A percentile compares a stretch with the other conserved stretches of the same genome.
These are phyloP conservation scores for Fusarium nelsonii DNA, from an alignment of 2,329 filamentous ascomycete genomes.

Conservation along the genomic window DNA sequence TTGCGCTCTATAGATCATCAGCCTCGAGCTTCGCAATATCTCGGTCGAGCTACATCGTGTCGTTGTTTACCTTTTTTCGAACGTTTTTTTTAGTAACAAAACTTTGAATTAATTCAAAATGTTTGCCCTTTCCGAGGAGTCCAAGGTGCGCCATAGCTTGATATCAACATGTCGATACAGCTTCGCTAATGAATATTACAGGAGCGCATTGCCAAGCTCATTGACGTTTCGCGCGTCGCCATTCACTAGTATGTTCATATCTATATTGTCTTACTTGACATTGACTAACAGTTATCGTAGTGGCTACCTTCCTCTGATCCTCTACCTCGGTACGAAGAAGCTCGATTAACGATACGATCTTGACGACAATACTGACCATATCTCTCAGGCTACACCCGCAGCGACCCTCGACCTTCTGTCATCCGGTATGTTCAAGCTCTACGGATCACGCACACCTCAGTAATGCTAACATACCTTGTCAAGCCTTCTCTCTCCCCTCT, in stretches of 20 bases:
- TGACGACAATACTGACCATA: constrained; percentile 45
- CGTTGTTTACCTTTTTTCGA: background rate
- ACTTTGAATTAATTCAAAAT: constrained; percentile 55
- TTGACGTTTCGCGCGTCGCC: constrained; percentile 91
- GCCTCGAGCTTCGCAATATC: constrained; percentile 30
- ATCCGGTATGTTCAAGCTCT: constrained; percentile 62
- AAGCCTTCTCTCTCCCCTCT: constrained; percentile 74
- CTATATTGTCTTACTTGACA: background rate
- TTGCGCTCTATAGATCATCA: constrained; percentile 29
- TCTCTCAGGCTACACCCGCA: constrained; percentile 85
- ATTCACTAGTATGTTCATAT: constrained; percentile 85
- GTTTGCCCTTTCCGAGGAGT: constrained; percentile 89
- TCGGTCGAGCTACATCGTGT: constrained; percentile 13
- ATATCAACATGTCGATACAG: constrained; percentile 10
- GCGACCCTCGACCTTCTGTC: constrained; percentile 85
- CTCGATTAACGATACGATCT: constrained; percentile 40
- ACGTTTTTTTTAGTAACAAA: background rate
- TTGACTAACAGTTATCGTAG: constrained; percentile 63
- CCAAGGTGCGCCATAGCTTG: constrained; percentile 74
- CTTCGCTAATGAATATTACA: constrained; percentile 54
- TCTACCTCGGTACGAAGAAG: constrained; percentile 83
- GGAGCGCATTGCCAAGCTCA: constrained; percentile 98
- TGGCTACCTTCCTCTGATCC: constrained; percentile 95
- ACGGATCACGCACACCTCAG: constrained; percentile 7
- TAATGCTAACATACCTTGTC: constrained; percentile 24